A percentile compares a stretch with the other conserved stretches of the same genome.
Conservation (phyloP, 2,329 filamentous ascomycete genomes). For the Cordyceps tenuipes region DNA sequence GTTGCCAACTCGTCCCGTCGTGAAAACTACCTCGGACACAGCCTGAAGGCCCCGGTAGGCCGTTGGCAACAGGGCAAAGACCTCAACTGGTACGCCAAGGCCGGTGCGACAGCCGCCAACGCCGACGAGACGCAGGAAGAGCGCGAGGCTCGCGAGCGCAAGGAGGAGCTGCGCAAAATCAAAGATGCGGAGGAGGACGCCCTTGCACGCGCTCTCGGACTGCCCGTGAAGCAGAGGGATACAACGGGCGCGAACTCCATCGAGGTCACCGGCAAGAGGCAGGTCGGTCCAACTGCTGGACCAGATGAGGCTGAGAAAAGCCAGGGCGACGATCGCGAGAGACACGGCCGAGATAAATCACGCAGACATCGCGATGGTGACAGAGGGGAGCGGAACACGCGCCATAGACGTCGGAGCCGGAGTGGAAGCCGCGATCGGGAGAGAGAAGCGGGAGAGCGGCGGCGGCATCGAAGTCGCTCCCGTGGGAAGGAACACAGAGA, state of each 20-base stretch:
- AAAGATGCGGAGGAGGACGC: constrained; percentile 94
- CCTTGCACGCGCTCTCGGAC: constrained; percentile 70
- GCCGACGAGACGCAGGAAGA: constrained; percentile 52
- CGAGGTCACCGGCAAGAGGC: constrained; percentile 42
- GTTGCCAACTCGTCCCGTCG: constrained; percentile 80
- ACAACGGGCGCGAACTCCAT: constrained; percentile 60
- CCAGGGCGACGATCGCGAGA: neutral
- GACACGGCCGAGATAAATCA: constrained; percentile 22
- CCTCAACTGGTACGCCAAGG: constrained; percentile 56
- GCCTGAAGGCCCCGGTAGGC: constrained; percentile 82
- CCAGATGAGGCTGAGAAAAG: constrained; percentile 16
- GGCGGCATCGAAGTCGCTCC: constrained; percentile 17
- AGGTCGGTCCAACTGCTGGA: constrained; percentile 22
- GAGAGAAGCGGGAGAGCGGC: constrained; percentile 23
- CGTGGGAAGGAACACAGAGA: neutral
- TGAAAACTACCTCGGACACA: constrained; percentile 85
- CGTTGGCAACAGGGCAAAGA: constrained; percentile 79
- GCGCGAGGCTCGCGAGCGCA: constrained; percentile 51
- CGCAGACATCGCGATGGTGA: constrained; percentile 25
- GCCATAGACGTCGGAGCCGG: constrained; percentile 26
- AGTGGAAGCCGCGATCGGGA: constrained; percentile 18
- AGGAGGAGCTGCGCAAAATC: constrained; percentile 70
- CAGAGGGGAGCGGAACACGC: constrained; percentile 24
- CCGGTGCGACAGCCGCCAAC: constrained; percentile 37
- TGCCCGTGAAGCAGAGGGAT: constrained; percentile 59